Conservation (phyloP, 176 grass and related monocot genomes). For the Oryza brachyantha region DNA sequence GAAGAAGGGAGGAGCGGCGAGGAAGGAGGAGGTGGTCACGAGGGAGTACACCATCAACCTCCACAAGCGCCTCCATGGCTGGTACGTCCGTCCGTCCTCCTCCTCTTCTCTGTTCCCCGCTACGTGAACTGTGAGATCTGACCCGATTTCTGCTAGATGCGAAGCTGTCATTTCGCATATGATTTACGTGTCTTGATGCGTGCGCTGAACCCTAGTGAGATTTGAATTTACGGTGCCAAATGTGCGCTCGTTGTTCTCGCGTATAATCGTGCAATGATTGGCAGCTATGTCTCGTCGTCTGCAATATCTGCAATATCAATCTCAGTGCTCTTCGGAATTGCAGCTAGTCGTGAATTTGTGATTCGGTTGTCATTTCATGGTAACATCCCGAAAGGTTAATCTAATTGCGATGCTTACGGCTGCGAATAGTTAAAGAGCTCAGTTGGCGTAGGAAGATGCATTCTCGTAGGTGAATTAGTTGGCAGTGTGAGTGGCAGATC, state of each 20-base stretch:
- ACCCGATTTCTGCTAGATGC: neutral
- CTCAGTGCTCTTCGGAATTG: neutral
- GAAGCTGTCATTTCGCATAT: no score
- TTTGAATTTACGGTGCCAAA: neutral
- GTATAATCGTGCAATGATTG: no score
- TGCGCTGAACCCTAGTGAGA: neutral
- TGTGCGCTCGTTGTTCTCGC: neutral
- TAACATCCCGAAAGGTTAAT: neutral
- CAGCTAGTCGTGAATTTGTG: neutral
- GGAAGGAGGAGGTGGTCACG: slow-evolving; percentile 81
- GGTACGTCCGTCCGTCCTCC: slow-evolving; percentile 27
- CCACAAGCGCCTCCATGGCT: slow-evolving; percentile 92
- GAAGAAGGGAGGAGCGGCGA: slow-evolving; percentile 49
- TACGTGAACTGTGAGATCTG: neutral
- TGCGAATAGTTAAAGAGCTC: neutral
- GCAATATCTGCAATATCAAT: neutral
- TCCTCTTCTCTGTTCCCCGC: neutral
- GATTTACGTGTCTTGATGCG: neutral
- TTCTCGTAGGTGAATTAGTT: neutral
- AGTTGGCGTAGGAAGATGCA: neutral
- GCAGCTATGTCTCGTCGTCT: neutral
- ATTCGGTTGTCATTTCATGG: neutral
- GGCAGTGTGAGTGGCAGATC: neutral
- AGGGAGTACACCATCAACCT: slow-evolving; percentile 88
- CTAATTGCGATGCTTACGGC: neutral